A percentile compares a stretch with the other conserved stretches of the same genome.
phyloP scores from a whole-genome alignment of 495 filamentous ascomycete genomes.

The Ramalina intermedia region DNA sequence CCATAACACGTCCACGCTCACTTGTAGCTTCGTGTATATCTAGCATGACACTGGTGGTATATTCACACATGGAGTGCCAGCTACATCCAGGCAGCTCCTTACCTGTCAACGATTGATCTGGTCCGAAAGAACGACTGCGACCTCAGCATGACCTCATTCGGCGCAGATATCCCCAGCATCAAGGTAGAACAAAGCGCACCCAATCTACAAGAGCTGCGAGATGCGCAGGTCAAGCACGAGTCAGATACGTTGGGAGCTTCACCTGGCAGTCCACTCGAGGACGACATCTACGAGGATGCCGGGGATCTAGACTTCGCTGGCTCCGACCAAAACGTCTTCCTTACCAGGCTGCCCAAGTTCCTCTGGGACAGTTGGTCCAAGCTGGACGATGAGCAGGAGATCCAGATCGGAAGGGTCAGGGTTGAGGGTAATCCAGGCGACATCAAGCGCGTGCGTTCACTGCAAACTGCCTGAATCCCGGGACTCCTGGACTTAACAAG shows the following conservation, averaged over 20 bases:
- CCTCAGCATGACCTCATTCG: slow-evolving; percentile 7
- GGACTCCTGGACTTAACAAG: background rate
- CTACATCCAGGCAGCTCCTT: too few relatives aligned
- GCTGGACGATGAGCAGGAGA: slow-evolving; percentile 43
- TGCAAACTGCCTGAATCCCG: background rate
- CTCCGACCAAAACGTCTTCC: slow-evolving; percentile 43
- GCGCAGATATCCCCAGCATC: slow-evolving; percentile 6
- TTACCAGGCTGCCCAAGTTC: slow-evolving; percentile 62
- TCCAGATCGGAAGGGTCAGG: slow-evolving; percentile 64
- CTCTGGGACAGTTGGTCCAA: slow-evolving; percentile 57
- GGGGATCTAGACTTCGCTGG: slow-evolving; percentile 68
- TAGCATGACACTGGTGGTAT: too few relatives aligned
- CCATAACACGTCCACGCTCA: too few relatives aligned
- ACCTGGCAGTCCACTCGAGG: slow-evolving; percentile 48
- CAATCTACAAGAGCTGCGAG: background rate
- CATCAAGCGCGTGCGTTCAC: slow-evolving; percentile 31
- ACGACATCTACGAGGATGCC: slow-evolving; percentile 76
- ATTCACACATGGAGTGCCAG: too few relatives aligned
- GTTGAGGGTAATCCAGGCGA: slow-evolving; percentile 40
- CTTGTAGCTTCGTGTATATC: too few relatives aligned
- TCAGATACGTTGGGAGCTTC: slow-evolving; percentile 42
- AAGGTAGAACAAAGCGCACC: slow-evolving; percentile 8
- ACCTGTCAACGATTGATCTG: too few relatives aligned
- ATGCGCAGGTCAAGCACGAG: slow-evolving; percentile 47
- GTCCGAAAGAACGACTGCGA: too few relatives aligned